Conservation (phyloP, 805 yeast genomes). For the Nakazawaea molendinolei region DNA sequence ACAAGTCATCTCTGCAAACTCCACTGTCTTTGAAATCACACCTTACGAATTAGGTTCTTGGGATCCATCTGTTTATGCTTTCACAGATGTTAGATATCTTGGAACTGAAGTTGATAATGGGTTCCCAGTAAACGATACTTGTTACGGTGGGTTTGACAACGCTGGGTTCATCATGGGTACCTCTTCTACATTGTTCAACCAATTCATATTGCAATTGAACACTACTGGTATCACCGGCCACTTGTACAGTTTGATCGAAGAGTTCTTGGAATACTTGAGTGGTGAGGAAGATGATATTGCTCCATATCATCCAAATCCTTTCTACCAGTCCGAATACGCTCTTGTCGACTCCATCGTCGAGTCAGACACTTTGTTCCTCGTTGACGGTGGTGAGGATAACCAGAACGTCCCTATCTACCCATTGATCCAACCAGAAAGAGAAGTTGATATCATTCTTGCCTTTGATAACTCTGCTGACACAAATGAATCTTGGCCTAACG, state of each 20-base stretch:
- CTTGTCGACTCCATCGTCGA: conserved; percentile 29
- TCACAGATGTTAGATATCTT: conserved; percentile 59
- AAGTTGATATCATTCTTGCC: conserved; percentile 59
- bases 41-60: conserved; percentile 82
- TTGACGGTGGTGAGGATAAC: conserved; percentile 75
- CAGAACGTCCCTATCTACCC: conserved; percentile 70
- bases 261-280: conserved; percentile 40
- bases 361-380: conserved; percentile 43
- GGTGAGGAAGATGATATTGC: conserved; percentile 60
- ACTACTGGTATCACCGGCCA: conserved; percentile 42
- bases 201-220: conserved; percentile 51
- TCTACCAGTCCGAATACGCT: conserved; percentile 35
- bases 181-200: conserved; percentile 75
- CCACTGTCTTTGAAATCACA: conserved; percentile 58
- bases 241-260: conserved; percentile 36
- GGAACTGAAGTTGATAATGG: conserved; percentile 67
- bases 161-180: conserved; percentile 80
- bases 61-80: conserved; percentile 69
- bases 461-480: conserved; percentile 66
- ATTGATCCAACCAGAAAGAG: conserved; percentile 52
- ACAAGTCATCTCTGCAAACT: conserved; percentile 48
- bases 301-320: conserved; percentile 68
- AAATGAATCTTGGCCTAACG: conserved; percentile 56
- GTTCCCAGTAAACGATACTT: conserved; percentile 35
- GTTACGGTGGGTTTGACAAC: conserved; percentile 71